Base-by-base conservation (phyloP, 306 rosid species). In the Trifolium fragiferum region DNA sequence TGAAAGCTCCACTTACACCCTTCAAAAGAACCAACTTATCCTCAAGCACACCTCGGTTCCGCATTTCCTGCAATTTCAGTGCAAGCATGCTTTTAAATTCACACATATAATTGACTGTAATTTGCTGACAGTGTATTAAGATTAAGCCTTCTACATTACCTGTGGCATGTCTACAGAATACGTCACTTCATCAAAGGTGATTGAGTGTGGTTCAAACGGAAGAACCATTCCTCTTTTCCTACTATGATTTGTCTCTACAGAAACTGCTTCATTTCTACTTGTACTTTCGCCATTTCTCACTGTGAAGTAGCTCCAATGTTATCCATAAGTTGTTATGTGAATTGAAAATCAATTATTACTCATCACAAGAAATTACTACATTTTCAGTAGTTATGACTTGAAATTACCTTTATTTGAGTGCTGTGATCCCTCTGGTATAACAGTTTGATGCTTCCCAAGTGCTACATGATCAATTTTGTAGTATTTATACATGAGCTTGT, bases 1-100 rank as follows among this genome's bases (percentile, higher is more conserved):
- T 88, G 66, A 91, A 93, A 61, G 87, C 88, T 37, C 97, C 98
- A 77, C 93, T 89, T 11, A 91, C 92, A 63, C 89, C 86, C 54
- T 85, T 93, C 59, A 93, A 75, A 63, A 93, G 92, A 78, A 88
- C 89, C 75, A 93, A 72, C 51, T 80, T 93, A 38, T 93, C 96
- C 81, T 91, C 91, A 12, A 25, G 1, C 41, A 88, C 71, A 30
- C 96, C 98, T 5, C 81, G 87, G 8, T 33, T 80, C 78, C 76
- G 84, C 96, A 91, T 91, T 83, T 76, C 96, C 98, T 91, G 66
- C 53, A 78, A 3, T 53, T 80, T 79, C 60, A 66, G 23, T 66
- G 20, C 51, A 73, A 54, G 20, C 32, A 53, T 37, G 4, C 49
- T 12, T 43, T 14, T 43, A 43, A 11, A 43, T n/a, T 43, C 49